phyloP scores from a whole-genome alignment of 2,329 filamentous ascomycete genomes.

The Fusarium penzigii region DNA sequence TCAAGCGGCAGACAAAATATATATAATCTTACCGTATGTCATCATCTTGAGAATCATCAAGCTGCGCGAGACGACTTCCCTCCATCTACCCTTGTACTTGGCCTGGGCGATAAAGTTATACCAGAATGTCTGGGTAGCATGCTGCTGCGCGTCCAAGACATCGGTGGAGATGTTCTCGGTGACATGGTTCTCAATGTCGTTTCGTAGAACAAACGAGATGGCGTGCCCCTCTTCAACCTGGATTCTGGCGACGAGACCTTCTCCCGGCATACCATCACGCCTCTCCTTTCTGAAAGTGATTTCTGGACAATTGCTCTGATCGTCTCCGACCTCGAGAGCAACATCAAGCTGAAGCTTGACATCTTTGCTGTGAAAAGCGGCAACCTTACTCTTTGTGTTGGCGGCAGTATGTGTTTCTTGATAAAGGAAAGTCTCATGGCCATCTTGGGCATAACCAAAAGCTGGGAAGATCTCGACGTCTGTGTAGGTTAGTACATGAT shows the following conservation, averaged over 20 bases:
- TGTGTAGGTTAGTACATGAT: conserved; percentile 23
- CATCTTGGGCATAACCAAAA: conserved; percentile 67
- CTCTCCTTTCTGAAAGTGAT: conserved; percentile 58
- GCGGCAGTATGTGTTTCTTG: conserved; percentile 43
- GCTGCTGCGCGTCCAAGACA: conserved; percentile 63
- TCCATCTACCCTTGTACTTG: conserved; percentile 71
- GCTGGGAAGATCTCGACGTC: conserved; percentile 73
- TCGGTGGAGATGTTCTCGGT: conserved; percentile 58
- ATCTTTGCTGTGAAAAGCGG: conserved; percentile 61
- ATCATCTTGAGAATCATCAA: conserved; percentile 75
- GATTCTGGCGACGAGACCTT: conserved; percentile 63
- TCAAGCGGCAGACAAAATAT: neutral
- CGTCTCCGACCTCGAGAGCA: conserved; percentile 59
- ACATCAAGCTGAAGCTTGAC: conserved; percentile 68
- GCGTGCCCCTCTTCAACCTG: conserved; percentile 65
- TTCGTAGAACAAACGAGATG: conserved; percentile 68
- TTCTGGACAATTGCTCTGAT: conserved; percentile 45
- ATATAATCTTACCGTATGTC: conserved; percentile 53
- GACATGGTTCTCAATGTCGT: conserved; percentile 59
- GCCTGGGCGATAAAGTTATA: conserved; percentile 71
- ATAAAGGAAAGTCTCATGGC: conserved; percentile 60
- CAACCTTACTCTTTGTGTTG: conserved; percentile 54
- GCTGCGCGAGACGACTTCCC: conserved; percentile 70
- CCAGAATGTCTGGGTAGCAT: conserved; percentile 72
- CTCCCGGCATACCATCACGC: conserved; percentile 54